phyloP scores from a whole-genome alignment of 139 green algal species.

The Picocystis salinarum region DNA sequence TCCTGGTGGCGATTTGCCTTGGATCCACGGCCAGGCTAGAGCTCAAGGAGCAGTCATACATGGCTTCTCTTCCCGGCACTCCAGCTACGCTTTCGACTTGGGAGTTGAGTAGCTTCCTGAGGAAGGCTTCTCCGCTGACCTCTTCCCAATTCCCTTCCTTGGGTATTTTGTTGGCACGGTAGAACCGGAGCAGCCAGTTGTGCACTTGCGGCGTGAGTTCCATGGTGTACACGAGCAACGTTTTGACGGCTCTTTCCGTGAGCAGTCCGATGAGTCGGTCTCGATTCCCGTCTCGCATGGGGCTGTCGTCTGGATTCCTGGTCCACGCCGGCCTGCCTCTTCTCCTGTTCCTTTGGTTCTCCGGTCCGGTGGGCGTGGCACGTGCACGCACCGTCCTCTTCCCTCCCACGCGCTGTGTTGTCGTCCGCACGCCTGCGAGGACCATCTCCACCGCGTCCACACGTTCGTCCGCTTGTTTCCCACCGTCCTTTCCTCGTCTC shows the following conservation, averaged over 20 bases:
- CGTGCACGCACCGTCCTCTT: no score
- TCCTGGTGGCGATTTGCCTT: conserved; percentile 53
- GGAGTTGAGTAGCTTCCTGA: conserved; percentile 16
- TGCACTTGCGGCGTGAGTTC: conserved; percentile 32
- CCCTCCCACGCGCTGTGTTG: no score
- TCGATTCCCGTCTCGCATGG: conserved; percentile 56
- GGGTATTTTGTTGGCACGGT: conserved; percentile 45
- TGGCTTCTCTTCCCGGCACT: conserved; percentile 12
- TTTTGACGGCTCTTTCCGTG: conserved; percentile 48
- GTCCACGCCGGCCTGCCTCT: conserved; percentile 21
- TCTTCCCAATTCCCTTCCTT: neutral
- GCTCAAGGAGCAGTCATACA: conserved; percentile 35
- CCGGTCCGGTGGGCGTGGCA: no score
- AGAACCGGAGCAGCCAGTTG: conserved; percentile 33
- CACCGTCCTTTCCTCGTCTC: no score
- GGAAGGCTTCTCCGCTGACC: conserved; percentile 55
- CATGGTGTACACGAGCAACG: conserved; percentile 50
- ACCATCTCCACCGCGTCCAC: no score
- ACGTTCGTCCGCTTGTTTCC: no score
- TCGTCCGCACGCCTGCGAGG: no score
- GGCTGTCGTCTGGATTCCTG: conserved; percentile 35
- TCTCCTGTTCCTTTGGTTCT: conserved; percentile 22
- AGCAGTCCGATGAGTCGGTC: conserved; percentile 58
- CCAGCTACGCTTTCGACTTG: neutral
- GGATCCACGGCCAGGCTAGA: conserved; percentile 48